Evolutionary conservation across 495 filamentous ascomycete species (phyloP).

Genomic region (Elaphomyces granulatus): DNA sequence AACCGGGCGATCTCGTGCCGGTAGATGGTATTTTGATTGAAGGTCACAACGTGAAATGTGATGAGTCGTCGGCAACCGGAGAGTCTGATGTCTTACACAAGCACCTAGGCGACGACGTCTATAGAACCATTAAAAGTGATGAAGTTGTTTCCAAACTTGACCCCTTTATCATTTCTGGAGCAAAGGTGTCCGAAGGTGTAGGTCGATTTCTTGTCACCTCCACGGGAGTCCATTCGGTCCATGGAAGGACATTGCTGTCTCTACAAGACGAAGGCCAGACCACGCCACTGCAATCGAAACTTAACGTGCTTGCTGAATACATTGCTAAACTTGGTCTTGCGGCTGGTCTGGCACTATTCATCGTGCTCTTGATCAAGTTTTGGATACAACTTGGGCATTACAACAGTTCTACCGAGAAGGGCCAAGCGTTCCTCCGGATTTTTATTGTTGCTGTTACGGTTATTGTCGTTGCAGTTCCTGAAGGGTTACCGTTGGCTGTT

Average conservation of each 20-base stretch:
- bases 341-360: constrained; percentile 69
- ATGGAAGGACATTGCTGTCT: constrained; percentile 90
- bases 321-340: constrained; percentile 85
- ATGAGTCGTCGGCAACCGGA: constrained; percentile 73
- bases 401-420: constrained; percentile 53
- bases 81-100: constrained; percentile 75
- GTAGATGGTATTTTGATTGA: constrained; percentile 65
- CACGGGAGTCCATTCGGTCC: constrained; percentile 72
- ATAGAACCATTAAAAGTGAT: constrained; percentile 58
- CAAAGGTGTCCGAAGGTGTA: constrained; percentile 83
- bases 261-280: constrained; percentile 80
- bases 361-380: constrained; percentile 90
- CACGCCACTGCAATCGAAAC: constrained; percentile 86
- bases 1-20: constrained; percentile 79
- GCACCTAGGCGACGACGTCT: constrained; percentile 61
- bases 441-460: constrained; percentile 94
- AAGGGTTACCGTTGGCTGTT: constrained; percentile 84
- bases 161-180: constrained; percentile 86
- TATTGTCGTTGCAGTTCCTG: constrained; percentile 88
- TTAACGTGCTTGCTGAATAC: constrained; percentile 80
- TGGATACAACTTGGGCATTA: constrained; percentile 46
- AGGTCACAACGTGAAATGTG: constrained; percentile 63
- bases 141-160: constrained; percentile 72
- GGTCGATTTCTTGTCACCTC: constrained; percentile 79
- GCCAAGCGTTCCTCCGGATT: constrained; percentile 76